phyloP scores from a whole-genome alignment of 352 stramenopile species.

The Pythium chondricola region DNA sequence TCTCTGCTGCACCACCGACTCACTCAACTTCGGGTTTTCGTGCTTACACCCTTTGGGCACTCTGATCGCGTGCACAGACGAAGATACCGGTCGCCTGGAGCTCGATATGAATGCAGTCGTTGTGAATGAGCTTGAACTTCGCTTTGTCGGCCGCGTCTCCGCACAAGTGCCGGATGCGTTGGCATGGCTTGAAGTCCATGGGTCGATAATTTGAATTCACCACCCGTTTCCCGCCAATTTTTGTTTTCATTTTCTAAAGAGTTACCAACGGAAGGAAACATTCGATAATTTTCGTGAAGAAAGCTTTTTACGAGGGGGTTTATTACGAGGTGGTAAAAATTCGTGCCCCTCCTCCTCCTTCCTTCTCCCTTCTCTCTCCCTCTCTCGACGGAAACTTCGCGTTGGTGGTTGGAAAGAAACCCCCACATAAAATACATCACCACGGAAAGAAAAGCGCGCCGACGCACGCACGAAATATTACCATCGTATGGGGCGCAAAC shows the following conservation, averaged over 20 bases:
- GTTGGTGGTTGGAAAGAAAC: conserved; percentile 10
- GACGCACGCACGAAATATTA: conserved; percentile 26
- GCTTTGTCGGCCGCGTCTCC: conserved; percentile 30
- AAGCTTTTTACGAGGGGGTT: conserved; percentile 21
- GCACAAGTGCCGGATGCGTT: conserved; percentile 27
- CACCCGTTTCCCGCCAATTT: conserved; percentile 24
- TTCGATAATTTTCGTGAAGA: conserved; percentile 7
- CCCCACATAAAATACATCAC: conserved; percentile 20
- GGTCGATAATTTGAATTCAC: too few species aligned
- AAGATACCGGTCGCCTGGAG: background rate
- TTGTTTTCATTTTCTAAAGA: conserved; percentile 23
- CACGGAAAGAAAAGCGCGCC: conserved; percentile 15
- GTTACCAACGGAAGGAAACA: too few species aligned
- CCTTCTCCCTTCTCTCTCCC: background rate
- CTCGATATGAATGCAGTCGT: conserved; percentile 73
- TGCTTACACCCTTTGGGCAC: conserved; percentile 23
- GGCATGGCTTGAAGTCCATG: too few species aligned
- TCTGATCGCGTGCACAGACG: conserved; percentile 16
- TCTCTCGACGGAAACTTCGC: conserved; percentile 8
- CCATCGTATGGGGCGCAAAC: conserved; percentile 59
- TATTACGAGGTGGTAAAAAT: conserved; percentile 22
- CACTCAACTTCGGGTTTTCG: conserved; percentile 31
- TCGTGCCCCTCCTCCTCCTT: too few species aligned
- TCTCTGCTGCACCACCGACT: conserved; percentile 37
- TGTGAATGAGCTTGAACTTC: conserved; percentile 53